Conservation (phyloP, 805 yeast species). For the Cyberlindnera euphorbiae region DNA sequence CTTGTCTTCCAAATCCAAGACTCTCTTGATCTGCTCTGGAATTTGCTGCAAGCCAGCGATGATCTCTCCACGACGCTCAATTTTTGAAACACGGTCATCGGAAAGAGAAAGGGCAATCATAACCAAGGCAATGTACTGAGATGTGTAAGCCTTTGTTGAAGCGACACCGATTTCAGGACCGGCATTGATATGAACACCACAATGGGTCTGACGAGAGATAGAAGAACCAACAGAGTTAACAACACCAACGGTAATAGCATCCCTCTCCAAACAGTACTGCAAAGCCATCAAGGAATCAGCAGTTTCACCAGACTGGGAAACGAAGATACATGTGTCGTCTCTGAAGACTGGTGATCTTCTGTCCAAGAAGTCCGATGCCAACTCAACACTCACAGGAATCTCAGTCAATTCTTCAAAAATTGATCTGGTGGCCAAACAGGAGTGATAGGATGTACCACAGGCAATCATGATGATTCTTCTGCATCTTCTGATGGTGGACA, state of each 20-base stretch:
- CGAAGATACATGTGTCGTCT: slow-evolving; percentile 96
- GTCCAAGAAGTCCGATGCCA: slow-evolving; percentile 93
- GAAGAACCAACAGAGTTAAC: slow-evolving; percentile 97
- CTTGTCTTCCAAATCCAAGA: slow-evolving; percentile 64
- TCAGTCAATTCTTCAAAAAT: slow-evolving; percentile 95
- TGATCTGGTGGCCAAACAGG: slow-evolving; percentile 95
- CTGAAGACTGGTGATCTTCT: slow-evolving; percentile 95
- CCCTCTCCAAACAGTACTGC: slow-evolving; percentile 93
- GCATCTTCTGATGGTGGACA: slow-evolving; percentile 87
- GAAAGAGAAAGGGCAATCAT: slow-evolving; percentile 96
- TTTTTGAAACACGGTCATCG: slow-evolving; percentile 78
- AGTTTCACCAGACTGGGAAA: slow-evolving; percentile 98
- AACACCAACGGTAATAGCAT: slow-evolving; percentile 95
- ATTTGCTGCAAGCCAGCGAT: slow-evolving; percentile 79
- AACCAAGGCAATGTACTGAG: slow-evolving; percentile 94
- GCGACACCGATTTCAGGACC: slow-evolving; percentile 99
- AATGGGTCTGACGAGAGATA: slow-evolving; percentile 93
- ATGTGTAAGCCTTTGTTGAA: slow-evolving; percentile 97
- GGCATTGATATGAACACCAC: slow-evolving; percentile 99
- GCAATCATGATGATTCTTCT: slow-evolving; percentile 97
- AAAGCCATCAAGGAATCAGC: slow-evolving; percentile 95
- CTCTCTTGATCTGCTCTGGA: slow-evolving; percentile 79
- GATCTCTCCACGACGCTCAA: slow-evolving; percentile 75
- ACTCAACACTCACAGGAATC: slow-evolving; percentile 86
- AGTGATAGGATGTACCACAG: slow-evolving; percentile 98